Evolutionary conservation across 1,284 basidiomycete species (phyloP), one percentile per base, ranked within the genome.

Genomic region (Sanghuangporus baumii): DNA sequence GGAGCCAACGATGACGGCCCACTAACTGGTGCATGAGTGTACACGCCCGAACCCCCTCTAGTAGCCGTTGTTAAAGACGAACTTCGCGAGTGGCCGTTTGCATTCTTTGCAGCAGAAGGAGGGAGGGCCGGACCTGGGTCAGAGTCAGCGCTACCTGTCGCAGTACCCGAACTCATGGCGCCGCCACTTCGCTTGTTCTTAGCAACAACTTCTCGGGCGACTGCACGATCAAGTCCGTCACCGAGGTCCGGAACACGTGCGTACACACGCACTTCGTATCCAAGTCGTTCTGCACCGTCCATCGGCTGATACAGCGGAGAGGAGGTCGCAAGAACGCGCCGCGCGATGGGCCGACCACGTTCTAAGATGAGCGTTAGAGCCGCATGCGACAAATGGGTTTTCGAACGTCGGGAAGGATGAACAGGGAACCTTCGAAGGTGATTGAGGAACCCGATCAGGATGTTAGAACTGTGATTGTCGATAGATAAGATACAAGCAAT

Each of bases 261-360:
- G 67, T 88, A 87, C 9, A 94, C 81, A 58, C 86, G 83, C 4
- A 93, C 86, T 68, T 92, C 89, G 70, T 93, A 95, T 2, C 89
- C 92, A 41, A 94, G 76, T 58, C 83, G 79, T 67, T 88, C 82
- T 34, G 91, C 87, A 7, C 81, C 76, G 31, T 90, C 86, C 78
- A 94, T 86, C 34, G 91, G 87, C 69, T 93, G 89, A 73, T 91
- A 89, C 40, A 94, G 75, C 0, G 93, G 93, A 20, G 88, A 91
- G 8, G 89, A 91, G 0, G 91, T 86, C 40, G 91, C 92, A 12
- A 92, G 79, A 18, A 91, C 89, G 38, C 90, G 84, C 55, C 85
- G 78, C 1, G 81, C 82, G 59, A 89, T 80, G 0, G 83, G 79
- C 23, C 90, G 80, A 6, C 89, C 90, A 31, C 90, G 84, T 71